Evolutionary conservation across 345 rosid species (phyloP).

Genomic region (Camelina neglecta): DNA sequence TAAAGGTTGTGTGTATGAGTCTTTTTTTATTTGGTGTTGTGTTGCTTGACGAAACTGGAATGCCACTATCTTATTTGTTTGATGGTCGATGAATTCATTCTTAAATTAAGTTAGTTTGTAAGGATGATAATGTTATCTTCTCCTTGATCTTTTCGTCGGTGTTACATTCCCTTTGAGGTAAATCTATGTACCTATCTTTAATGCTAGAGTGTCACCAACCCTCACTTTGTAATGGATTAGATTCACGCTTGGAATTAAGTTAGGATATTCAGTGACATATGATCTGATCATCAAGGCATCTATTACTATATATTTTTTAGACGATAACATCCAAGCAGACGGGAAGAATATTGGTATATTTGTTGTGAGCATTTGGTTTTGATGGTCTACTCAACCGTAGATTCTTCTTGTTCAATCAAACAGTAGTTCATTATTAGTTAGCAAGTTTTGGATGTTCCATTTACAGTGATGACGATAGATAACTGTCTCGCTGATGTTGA

Average conservation of each 20-base stretch:
- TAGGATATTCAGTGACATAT: background rate
- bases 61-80: background rate
- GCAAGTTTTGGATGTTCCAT: background rate
- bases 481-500: constrained; percentile 6
- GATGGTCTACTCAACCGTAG: background rate
- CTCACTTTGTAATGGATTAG: background rate
- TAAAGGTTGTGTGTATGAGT: constrained; percentile 11
- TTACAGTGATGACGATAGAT: background rate
- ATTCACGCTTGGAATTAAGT: background rate
- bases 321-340: background rate
- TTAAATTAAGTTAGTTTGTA: background rate
- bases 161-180: background rate
- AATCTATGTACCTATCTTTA: background rate
- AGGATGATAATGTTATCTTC: constrained; percentile 13
- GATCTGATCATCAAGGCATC: constrained; percentile 15
- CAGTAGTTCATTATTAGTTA: constrained; percentile 14
- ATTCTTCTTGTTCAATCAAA: background rate
- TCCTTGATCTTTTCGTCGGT: background rate
- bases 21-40: constrained; percentile 10
- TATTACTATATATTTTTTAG: constrained; percentile 2
- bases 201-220: constrained; percentile 5
- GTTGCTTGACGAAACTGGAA: constrained; percentile 10
- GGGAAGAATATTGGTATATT: constrained; percentile 11
- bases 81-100: constrained; percentile 2
- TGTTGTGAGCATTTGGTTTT: constrained; percentile 13